Base-by-base conservation (phyloP, 352 stramenopile genomes). In the Globisporangium parvum region DNA sequence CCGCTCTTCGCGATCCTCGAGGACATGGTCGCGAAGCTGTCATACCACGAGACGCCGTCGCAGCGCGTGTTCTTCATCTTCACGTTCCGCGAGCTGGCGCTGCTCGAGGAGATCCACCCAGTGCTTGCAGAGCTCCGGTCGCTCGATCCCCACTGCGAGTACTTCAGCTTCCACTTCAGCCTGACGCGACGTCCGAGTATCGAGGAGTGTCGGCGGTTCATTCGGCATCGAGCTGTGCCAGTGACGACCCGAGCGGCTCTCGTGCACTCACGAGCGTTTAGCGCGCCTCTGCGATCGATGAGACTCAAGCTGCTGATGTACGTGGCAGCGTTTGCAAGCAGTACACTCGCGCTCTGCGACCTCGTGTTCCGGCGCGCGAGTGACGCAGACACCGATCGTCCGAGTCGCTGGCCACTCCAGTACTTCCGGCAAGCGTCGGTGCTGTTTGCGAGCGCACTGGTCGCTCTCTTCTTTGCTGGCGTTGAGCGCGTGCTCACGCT, bases 151-250 rank as follows among this genome's bases (percentile, higher is more conserved):
- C 60, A 55, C 9, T 44, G 55, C 6, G 24, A 55, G 0, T 45
- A 57, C 39, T 73, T 73, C 47, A 59, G 46, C 8, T 59, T 58
- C 21, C 47, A 73, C 37, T 69, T 72, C 15, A 65, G 47, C 17
- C 49, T 71, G 52, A 72, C 67, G 17, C 46, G 51, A 31, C n/a
- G 15, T 21, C 58, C 60, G 4, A 33, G 4, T 12, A 26, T 62
- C 4, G 37, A 59, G 18, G 46, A 39, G 21, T 14, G 20, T 0
- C 23, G 17, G 17, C 46, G 46, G 2, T 9, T 2, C 1, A 28
- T 51, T 15, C 46, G 24, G 2, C 15, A 51, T 39, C 46, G 6
- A 3, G 18, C 12, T 8, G 42, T 46, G 15, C 6, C 20, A 26
- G 12, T 9, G 6, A 3, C 18, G 46, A 39, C 12, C 11, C n/a